Evolutionary conservation across 1,139 yeast species (phyloP).

Genomic region (Saccharomyces pastorianus): DNA sequence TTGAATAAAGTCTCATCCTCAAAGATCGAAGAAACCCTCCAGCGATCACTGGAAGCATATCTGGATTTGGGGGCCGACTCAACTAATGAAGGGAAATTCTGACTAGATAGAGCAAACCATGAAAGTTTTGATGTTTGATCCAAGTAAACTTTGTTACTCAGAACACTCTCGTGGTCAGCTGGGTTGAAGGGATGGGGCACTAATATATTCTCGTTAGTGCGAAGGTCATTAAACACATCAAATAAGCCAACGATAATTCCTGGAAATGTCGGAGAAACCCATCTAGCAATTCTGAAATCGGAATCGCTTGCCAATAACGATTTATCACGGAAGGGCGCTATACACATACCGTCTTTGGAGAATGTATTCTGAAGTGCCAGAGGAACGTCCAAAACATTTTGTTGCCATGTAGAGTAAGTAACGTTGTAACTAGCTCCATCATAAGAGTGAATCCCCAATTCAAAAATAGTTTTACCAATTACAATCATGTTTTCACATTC

Average conservation of each 20-base stretch:
- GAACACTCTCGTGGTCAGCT: conserved; percentile 12
- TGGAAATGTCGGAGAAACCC: conserved; percentile 50
- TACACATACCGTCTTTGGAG: conserved; percentile 62
- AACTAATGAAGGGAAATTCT: conserved; percentile 70
- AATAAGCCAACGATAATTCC: conserved; percentile 30
- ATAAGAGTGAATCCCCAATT: conserved; percentile 55
- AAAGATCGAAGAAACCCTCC: conserved; percentile 35
- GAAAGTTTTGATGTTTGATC: conserved; percentile 58
- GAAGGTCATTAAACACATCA: conserved; percentile 28
- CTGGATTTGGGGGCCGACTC: conserved; percentile 67
- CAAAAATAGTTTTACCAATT: conserved; percentile 43
- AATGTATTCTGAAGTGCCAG: conserved; percentile 44
- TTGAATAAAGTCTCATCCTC: conserved; percentile 29
- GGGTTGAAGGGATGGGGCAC: conserved; percentile 59
- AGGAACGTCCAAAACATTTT: conserved; percentile 66
- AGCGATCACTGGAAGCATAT: conserved; percentile 41
- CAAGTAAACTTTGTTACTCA: conserved; percentile 45
- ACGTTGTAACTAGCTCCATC: conserved; percentile 75
- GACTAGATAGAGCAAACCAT: conserved; percentile 84
- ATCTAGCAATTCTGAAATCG: conserved; percentile 58
- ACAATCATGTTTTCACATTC: conserved; percentile 24
- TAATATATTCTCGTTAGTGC: conserved; percentile 32
- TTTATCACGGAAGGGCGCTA: conserved; percentile 78
- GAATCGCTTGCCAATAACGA: conserved; percentile 61
- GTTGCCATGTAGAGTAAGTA: conserved; percentile 86